phyloP scores from a whole-genome alignment of 2,329 filamentous ascomycete species.

The Trichoderma arundinaceum region DNA sequence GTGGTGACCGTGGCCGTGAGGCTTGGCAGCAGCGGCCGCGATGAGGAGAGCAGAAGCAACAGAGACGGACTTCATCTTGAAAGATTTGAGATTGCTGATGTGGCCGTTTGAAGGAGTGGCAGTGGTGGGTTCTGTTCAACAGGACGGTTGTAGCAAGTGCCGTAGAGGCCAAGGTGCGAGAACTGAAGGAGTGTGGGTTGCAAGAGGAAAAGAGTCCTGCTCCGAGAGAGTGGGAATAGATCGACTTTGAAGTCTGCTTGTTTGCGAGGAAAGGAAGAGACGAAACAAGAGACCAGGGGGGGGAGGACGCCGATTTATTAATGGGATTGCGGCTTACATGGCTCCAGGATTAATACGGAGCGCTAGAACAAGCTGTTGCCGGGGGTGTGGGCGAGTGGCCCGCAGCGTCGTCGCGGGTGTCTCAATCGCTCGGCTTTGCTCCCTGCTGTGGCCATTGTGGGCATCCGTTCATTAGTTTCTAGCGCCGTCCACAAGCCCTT shows the following conservation, averaged over 20 bases:
- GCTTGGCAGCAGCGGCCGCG: conserved; percentile 57
- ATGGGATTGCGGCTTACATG: conserved; percentile 16
- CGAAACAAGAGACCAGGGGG: conserved; percentile 21
- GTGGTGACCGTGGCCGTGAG: conserved; percentile 49
- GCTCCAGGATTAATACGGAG: conserved; percentile 29
- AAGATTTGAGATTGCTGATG: neutral
- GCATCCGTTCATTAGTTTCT: neutral
- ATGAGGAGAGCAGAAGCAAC: conserved; percentile 44
- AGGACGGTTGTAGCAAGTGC: conserved; percentile 22
- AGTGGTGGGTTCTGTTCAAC: conserved; percentile 31
- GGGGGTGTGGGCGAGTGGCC: conserved; percentile 6
- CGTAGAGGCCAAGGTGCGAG: conserved; percentile 36
- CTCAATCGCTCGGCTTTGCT: neutral
- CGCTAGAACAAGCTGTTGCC: conserved; percentile 23
- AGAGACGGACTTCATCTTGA: conserved; percentile 52
- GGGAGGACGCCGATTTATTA: conserved; percentile 21
- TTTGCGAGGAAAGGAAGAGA: conserved; percentile 6
- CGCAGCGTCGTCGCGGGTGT: neutral
- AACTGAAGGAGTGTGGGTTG: conserved; percentile 35
- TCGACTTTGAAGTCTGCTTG: conserved; percentile 27
- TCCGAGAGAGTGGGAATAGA: conserved; percentile 26
- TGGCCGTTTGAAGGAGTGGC: conserved; percentile 8
- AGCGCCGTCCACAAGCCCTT: neutral
- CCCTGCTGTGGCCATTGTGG: conserved; percentile 22
- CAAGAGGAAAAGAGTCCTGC: conserved; percentile 29